Base-by-base conservation (phyloP, 331 rosid genomes). In the Erythrophleum ivorense region DNA sequence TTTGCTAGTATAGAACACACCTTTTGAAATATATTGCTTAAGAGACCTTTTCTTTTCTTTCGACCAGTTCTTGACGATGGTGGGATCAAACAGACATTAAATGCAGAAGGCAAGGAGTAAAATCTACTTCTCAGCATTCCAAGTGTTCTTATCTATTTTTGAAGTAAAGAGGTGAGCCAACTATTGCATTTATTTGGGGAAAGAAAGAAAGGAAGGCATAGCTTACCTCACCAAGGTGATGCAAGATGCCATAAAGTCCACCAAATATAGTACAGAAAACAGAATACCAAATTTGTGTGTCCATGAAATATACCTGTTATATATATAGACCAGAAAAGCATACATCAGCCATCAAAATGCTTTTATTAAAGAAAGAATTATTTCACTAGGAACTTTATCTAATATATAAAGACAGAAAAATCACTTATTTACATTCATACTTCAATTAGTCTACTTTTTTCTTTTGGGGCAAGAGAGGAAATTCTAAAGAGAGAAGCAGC, bases 211-310 rank as follows among this genome's bases (percentile, higher is more conserved):
- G 7, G 36, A 79, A 68, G 70, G 52, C 29, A 76, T 46, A 38
- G 78, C 87, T 84, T 84, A 95, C 99, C 94, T 95, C 99, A 71
- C 99, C 99, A 88, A 95, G 97, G 88, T 95, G 99, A 85, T 93
- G 90, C 82, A 95, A 84, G 85, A 95, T 86, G 49, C 99, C 99
- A 87, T 90, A 93, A 71, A 91, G 60, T 79, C 99, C 99, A 85
- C 99, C 99, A 89, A 91, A 88, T 81, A 93, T 86, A 77, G 98
- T 86, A 83, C 99, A 93, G 88, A 93, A 91, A 70, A 95, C 98
- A 79, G 99, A 95, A 85, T 95, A 95, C 99, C 99, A 95, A 81
- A 95, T 95, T 81, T 95, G 99, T 43, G 97, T 93, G 90, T 95
- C 99, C 99, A 95, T 93, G 75, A 95, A 93, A 85, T 90, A 95